Evolutionary conservation across 2,329 filamentous ascomycete genomes (phyloP).

Genomic region (Phaeosphaeriaceae sp.): DNA sequence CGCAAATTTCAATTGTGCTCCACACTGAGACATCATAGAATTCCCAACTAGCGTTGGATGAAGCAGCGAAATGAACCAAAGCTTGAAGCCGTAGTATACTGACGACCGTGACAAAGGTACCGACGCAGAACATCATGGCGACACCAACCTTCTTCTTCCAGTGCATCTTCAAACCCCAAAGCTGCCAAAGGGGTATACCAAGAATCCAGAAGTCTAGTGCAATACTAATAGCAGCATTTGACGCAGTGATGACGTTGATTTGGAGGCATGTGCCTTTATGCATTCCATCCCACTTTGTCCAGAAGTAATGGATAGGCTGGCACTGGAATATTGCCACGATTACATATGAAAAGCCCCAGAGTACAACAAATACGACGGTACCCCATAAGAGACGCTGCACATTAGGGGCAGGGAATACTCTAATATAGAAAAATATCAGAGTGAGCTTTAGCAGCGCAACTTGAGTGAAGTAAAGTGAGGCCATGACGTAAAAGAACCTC

Average conservation of each 20-base stretch:
- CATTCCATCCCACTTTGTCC: conserved; percentile 41
- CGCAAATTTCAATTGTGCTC: conserved; percentile 52
- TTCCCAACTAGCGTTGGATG: conserved; percentile 50
- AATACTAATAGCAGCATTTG: conserved; percentile 46
- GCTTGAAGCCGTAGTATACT: conserved; percentile 53
- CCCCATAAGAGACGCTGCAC: conserved; percentile 32
- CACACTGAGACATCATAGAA: conserved; percentile 51
- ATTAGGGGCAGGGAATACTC: conserved; percentile 37
- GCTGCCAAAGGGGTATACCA: conserved; percentile 44
- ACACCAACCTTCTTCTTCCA: conserved; percentile 50
- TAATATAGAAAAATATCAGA: conserved; percentile 39
- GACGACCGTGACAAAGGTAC: conserved; percentile 36
- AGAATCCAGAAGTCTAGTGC: conserved; percentile 43
- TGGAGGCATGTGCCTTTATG: conserved; percentile 43
- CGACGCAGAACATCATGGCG: conserved; percentile 49
- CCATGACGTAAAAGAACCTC: conserved; percentile 44
- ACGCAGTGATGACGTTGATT: conserved; percentile 42
- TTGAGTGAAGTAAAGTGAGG: conserved; percentile 43
- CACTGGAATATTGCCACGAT: conserved; percentile 43
- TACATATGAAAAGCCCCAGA: conserved; percentile 32
- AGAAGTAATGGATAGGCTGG: conserved; percentile 43
- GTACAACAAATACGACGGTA: conserved; percentile 32
- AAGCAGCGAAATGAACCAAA: conserved; percentile 52
- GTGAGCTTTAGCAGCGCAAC: conserved; percentile 38
- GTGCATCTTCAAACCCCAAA: conserved; percentile 40